Percentiles rank a stretch among this genome's conserved stretches.
Conservation (phyloP, 768 basidiomycete genomes). For the Rhizopogon vesiculosus region DNA sequence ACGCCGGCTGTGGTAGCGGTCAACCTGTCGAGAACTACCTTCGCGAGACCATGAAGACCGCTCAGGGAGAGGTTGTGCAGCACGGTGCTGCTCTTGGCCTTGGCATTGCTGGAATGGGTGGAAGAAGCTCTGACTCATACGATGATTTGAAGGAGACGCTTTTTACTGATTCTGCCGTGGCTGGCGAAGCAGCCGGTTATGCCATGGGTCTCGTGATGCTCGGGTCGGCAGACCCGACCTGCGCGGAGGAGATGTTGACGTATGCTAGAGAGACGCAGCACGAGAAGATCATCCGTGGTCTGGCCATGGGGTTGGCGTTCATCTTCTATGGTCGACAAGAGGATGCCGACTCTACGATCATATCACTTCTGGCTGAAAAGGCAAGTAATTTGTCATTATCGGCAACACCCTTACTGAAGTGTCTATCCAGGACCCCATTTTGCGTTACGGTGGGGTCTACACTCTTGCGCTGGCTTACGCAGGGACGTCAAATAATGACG, state of each 20-base stretch:
- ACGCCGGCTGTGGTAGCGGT: conserved; percentile 80
- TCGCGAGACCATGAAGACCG: conserved; percentile 69
- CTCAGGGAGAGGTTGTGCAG: conserved; percentile 84
- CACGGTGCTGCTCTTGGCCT: conserved; percentile 96
- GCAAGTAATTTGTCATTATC: conserved; percentile 34
- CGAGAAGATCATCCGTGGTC: conserved; percentile 97
- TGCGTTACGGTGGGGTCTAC: conserved; percentile 97
- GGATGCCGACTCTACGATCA: conserved; percentile 82
- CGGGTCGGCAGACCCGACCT: conserved; percentile 78
- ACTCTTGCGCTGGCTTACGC: conserved; percentile 95
- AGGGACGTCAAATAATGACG: conserved; percentile 91
- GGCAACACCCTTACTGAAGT: not conserved
- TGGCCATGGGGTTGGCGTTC: conserved; percentile 90
- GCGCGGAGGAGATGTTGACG: conserved; percentile 90
- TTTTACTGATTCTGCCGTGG: conserved; percentile 92
- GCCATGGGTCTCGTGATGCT: conserved; percentile 99
- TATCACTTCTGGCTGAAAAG: conserved; percentile 78
- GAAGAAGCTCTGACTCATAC: conserved; percentile 83
- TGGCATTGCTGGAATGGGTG: conserved; percentile 95
- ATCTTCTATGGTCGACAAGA: conserved; percentile 92
- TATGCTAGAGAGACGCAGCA: conserved; percentile 98
- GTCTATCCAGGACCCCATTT: conserved; percentile 76
- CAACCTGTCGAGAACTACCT: conserved; percentile 71
- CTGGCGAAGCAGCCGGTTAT: conserved; percentile 94
- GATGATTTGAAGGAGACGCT: conserved; percentile 87